Evolutionary conservation across 1,284 basidiomycete species (phyloP).

Genomic region (Rhodofomes roseus): DNA sequence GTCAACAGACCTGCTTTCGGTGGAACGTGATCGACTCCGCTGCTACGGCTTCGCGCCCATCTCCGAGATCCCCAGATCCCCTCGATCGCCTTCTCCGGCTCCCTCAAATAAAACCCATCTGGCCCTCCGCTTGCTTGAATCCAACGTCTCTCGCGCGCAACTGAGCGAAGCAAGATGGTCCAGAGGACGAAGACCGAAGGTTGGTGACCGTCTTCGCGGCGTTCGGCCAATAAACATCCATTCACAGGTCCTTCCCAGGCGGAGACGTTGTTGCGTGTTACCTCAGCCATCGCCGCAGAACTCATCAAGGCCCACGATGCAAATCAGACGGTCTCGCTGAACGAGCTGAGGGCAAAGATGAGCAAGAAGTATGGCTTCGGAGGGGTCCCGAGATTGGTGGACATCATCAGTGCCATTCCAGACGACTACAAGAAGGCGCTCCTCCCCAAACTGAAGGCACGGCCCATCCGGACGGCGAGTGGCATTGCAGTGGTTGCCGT

Average conservation of each 20-base stretch:
- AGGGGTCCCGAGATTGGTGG: slow-evolving; percentile 90
- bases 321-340: slow-evolving; percentile 78
- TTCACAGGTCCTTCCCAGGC: slow-evolving; percentile 77
- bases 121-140: background rate
- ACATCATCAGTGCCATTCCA: slow-evolving; percentile 98
- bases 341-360: slow-evolving; percentile 82
- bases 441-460: slow-evolving; percentile 87
- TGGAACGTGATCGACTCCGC: slow-evolving; percentile 2
- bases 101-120: background rate
- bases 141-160: too few species aligned
- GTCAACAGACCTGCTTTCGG: slow-evolving; percentile 3
- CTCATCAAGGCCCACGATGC: slow-evolving; percentile 88
- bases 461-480: slow-evolving; percentile 96
- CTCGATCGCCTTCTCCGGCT: background rate
- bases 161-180: slow-evolving; percentile 33
- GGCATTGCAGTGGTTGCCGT: slow-evolving; percentile 99
- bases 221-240: too few species aligned
- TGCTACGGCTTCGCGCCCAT: slow-evolving; percentile 6
- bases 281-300: slow-evolving; percentile 92
- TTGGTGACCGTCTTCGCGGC: too few species aligned
- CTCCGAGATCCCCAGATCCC: background rate
- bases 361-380: slow-evolving; percentile 88
- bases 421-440: slow-evolving; percentile 94
- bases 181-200: slow-evolving; percentile 44
- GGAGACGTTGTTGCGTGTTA: slow-evolving; percentile 87